Conservation (phyloP, 768 basidiomycete genomes). For the Lactifluus rugatus region DNA sequence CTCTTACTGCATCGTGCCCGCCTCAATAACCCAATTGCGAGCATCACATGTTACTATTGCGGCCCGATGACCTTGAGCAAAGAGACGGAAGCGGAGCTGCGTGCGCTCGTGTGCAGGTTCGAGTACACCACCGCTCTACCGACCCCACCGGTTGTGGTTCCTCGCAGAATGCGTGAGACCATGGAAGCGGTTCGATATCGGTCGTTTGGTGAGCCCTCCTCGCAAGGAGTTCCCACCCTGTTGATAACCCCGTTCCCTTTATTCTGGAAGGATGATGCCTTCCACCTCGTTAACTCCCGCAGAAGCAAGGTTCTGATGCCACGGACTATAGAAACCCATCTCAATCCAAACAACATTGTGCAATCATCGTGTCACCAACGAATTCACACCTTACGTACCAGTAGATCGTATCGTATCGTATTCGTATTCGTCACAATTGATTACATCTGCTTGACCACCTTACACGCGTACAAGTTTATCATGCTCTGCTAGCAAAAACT, state of each 20-base stretch:
- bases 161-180: not conserved
- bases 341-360: not conserved
- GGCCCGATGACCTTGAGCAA: not conserved
- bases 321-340: too few species aligned
- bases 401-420: not conserved
- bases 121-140: not conserved
- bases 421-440: not conserved
- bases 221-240: not conserved
- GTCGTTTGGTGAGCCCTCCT: not conserved
- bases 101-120: not conserved
- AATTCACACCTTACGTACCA: not conserved
- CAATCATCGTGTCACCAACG: not conserved
- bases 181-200: not conserved
- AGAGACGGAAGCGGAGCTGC: not conserved
- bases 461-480: not conserved
- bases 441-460: not conserved
- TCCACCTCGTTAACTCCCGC: not conserved
- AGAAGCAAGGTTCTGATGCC: not conserved
- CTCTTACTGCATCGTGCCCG: not conserved
- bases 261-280: not conserved
- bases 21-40: not conserved
- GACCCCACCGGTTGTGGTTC: not conserved
- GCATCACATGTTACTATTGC: constrained; percentile 2
- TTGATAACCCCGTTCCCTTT: not conserved
- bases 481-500: too few species aligned